Evolutionary conservation across 1,139 yeast genomes (phyloP).

Genomic region (Geotrichum bryndzae): DNA sequence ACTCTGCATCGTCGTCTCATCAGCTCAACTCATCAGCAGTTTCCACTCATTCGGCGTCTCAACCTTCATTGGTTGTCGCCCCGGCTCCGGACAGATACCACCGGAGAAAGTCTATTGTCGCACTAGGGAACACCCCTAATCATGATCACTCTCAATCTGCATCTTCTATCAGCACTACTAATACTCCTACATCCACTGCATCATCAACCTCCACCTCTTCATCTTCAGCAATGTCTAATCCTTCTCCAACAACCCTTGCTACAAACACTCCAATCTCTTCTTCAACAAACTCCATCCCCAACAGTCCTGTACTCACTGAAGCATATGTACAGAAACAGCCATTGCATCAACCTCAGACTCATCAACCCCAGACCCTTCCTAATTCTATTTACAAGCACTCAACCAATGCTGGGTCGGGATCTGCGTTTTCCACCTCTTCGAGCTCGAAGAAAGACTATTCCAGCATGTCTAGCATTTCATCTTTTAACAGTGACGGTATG

Average conservation of each 20-base stretch:
- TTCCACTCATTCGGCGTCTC: constrained; percentile 3
- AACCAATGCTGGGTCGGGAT: constrained; percentile 5
- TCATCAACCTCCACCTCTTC: constrained; percentile 16
- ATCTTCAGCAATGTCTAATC: constrained; percentile 15
- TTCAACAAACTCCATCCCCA: constrained; percentile 8
- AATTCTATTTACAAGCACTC: constrained; percentile 4
- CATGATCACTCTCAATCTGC: constrained; percentile 15
- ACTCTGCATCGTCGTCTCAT: constrained; percentile 9
- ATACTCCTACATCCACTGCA: constrained; percentile 14
- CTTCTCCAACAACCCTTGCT: constrained; percentile 14
- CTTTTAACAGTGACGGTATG: constrained; percentile 12
- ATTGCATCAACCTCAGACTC: neutral
- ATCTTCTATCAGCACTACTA: constrained; percentile 14
- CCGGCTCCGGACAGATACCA: constrained; percentile 32
- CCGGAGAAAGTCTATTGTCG: constrained; percentile 25
- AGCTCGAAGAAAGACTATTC: constrained; percentile 9
- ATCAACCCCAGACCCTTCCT: neutral
- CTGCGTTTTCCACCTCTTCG: constrained; percentile 9
- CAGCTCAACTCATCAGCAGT: constrained; percentile 7
- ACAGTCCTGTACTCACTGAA: constrained; percentile 3
- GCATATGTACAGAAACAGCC: neutral
- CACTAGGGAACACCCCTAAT: constrained; percentile 1
- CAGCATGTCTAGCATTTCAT: constrained; percentile 9
- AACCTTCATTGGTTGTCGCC: constrained; percentile 15
- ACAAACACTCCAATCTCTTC: constrained; percentile 7